Evolutionary conservation across 805 yeast species (phyloP), one percentile per base, ranked within the genome.

Genomic region (Ogataea polymorpha): DNA sequence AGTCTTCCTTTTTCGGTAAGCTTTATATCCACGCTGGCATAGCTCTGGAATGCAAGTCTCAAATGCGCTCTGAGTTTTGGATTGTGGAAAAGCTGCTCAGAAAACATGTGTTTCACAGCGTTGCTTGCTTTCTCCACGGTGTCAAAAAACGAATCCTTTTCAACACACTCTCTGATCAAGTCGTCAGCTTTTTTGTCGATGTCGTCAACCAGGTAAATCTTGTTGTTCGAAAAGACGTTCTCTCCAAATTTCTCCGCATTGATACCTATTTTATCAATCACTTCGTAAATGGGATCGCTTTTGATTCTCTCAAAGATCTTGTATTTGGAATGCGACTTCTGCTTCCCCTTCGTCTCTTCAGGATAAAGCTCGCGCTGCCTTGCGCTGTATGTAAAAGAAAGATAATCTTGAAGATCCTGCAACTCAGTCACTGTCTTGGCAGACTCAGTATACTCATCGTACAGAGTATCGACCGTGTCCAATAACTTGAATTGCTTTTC

Each of bases 381-480:
- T 2, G 70, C 62, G n/a, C 86, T 74, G 53, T 80, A 83, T 2
- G 74, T 70, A 66, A 90, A 93, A 51, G 80, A 82, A 41, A 93
- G 59, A 60, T 83, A 90, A 47, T 90, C 96, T 53, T 82, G 79
- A 25, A 88, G 67, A 66, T 93, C 99, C 62, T 91, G 97, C 41
- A 83, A 73, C 45, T 87, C 95, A 4, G 84, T 83, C 62, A 87
- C 76, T 4, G 82, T 68, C 32, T 72, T 75, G 18, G 88, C 80
- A 13, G 68, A 61, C 18, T 62, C 70, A 35, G 84, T 70, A 43
- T 75, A 76, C 38, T 78, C 83, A 24, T 72, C 75, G 37, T 74
- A 71, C 15, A 78, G 65, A 18, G 75, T 68, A 58, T 86, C 95
- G 36, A 73, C 74, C 9, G 74, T 59, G n/a, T 68, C 66, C 43